Base-by-base conservation (phyloP, 805 yeast species). In the Jamesozyma jinghongensis region DNA sequence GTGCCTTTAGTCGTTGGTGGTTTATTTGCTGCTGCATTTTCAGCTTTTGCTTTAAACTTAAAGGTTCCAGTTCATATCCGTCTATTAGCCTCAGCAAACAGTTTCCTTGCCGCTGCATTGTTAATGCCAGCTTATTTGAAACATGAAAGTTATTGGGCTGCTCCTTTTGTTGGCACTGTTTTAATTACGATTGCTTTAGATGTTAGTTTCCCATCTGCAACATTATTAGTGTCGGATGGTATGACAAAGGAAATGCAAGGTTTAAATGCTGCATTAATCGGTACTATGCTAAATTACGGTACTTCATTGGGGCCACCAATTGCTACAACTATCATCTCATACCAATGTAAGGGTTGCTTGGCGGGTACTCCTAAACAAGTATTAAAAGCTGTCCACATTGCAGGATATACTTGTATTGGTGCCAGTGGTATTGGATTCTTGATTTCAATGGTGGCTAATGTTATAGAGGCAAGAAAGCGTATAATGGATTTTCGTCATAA, bases 151-250 rank as follows among this genome's bases (percentile, higher is more conserved):
- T 80, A 69, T 54, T 80, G 78, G 74, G 67, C 71, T 8, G 67
- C 73, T 36, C 58, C 73, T 4, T 72, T 81, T 56, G 74, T 77
- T 3, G 66, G 74, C 14, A 58, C 67, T 53, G 51, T 75, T 20
- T 57, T 79, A 11, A 66, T 71, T 12, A 69, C 77, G 1, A 75
- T 74, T 69, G 87, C 81, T 1, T 77, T 80, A 83, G 85, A 80
- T 53, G 65, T 75, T 55, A 70, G 77, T 40, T 80, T 79, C 57
- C 86, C 86, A 0, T 75, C 85, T 1, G 81, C 80, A 1, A 71
- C 81, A 1, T 67, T 79, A 40, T 63, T 77, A 18, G 55, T 79
- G 28, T 69, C 77, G 4, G 71, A 73, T 42, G 63, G 63, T 36
- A 64, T 79, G 38, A 82, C 85, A 0, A 50, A 62, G 16, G 64